phyloP scores from a whole-genome alignment of 2,329 filamentous ascomycete species.

The Lachnellula suecica region DNA sequence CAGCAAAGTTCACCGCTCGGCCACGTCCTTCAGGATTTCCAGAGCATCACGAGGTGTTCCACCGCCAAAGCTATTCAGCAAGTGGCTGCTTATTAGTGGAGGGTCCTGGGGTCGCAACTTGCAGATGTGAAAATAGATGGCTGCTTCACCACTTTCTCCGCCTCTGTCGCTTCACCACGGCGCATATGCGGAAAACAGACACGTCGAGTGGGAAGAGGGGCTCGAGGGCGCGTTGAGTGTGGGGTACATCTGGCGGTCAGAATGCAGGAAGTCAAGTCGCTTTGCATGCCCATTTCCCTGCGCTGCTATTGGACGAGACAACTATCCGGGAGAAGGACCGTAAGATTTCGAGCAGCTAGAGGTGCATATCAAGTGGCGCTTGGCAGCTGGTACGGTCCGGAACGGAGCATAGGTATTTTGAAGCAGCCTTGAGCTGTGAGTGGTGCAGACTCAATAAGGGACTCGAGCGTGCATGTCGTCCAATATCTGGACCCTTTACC shows the following conservation, averaged over 20 bases:
- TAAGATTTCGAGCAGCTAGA: conserved; percentile 1
- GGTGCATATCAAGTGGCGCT: neutral
- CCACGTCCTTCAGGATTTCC: neutral
- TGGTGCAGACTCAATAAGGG: no score
- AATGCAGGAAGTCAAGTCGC: conserved; percentile 11
- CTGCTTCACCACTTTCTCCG: no score
- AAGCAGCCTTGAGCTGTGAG: neutral
- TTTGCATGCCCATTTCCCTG: conserved; percentile 6
- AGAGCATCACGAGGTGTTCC: neutral
- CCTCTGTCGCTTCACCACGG: neutral
- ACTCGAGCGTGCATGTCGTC: no score
- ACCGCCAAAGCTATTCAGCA: neutral
- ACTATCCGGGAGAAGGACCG: conserved; percentile 6
- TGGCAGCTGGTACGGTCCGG: neutral
- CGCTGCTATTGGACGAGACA: conserved; percentile 14
- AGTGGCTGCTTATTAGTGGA: neutral
- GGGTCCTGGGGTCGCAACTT: no score
- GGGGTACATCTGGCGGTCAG: conserved; percentile 28
- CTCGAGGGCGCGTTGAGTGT: conserved; percentile 13
- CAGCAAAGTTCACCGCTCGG: neutral
- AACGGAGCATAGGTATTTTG: neutral
- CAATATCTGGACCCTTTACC: no score
- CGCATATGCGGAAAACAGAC: conserved; percentile 17
- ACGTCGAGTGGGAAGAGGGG: conserved; percentile 20
- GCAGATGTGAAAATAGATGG: no score